phyloP scores from a whole-genome alignment of 2,329 filamentous ascomycete genomes.

The Emergomyces pasteurianus region DNA sequence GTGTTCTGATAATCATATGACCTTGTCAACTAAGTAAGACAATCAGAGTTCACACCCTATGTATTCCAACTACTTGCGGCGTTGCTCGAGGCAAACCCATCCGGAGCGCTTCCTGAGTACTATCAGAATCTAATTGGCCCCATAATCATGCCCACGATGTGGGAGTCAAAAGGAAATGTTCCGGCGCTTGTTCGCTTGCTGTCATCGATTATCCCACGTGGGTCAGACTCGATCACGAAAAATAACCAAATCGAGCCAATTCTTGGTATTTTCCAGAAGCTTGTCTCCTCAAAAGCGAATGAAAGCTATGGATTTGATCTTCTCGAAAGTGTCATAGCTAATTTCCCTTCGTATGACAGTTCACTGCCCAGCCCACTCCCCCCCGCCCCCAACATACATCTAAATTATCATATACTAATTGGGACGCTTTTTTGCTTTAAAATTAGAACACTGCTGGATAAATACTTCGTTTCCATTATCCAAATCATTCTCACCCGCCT shows the following conservation, averaged over 20 bases:
- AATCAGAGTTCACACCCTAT: conserved; percentile 80
- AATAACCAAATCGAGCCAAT: conserved; percentile 77
- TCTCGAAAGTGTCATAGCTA: conserved; percentile 64
- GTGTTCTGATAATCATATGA: not conserved
- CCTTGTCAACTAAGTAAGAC: conserved; percentile 21
- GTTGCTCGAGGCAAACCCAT: conserved; percentile 73
- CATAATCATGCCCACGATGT: conserved; percentile 67
- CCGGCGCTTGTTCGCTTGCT: conserved; percentile 80
- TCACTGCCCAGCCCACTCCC: not conserved
- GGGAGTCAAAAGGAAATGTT: conserved; percentile 87
- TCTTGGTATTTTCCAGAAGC: conserved; percentile 90
- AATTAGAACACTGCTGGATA: conserved; percentile 50
- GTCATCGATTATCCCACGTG: conserved; percentile 69
- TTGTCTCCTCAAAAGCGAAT: conserved; percentile 69
- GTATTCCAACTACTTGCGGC: conserved; percentile 92
- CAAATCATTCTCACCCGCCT: conserved; percentile 66
- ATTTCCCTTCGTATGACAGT: conserved; percentile 55
- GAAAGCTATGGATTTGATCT: conserved; percentile 84
- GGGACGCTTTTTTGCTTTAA: not conserved
- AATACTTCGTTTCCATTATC: conserved; percentile 69
- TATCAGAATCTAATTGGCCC: conserved; percentile 70
- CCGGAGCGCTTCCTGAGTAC: conserved; percentile 63
- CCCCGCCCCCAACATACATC: not conserved
- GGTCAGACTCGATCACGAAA: conserved; percentile 57
- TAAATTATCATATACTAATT: not conserved